Conservation (phyloP, 2,329 filamentous ascomycete species). For the Fusarium pininemorale region DNA sequence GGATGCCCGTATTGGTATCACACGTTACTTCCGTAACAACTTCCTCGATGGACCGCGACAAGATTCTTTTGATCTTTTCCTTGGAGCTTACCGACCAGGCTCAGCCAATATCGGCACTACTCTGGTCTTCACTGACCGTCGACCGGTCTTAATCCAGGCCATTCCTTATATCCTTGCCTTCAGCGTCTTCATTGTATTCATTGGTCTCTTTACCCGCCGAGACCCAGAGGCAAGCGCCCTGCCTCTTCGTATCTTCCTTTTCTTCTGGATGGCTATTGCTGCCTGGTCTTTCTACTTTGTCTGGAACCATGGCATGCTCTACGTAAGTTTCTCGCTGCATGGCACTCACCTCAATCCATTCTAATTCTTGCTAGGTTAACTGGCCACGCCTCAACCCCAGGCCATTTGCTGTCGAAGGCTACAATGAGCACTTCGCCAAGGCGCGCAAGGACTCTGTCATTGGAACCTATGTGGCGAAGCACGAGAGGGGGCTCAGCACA, state of each 20-base stretch:
- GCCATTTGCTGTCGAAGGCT: slow-evolving; percentile 85
- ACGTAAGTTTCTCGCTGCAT: slow-evolving; percentile 70
- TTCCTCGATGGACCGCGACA: slow-evolving; percentile 93
- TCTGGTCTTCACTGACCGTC: slow-evolving; percentile 82
- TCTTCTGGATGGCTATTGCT: slow-evolving; percentile 78
- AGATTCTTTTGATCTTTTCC: slow-evolving; percentile 94
- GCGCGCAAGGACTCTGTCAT: slow-evolving; percentile 85
- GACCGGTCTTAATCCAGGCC: slow-evolving; percentile 90
- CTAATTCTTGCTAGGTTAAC: slow-evolving; percentile 74
- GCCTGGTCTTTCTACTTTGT: slow-evolving; percentile 82
- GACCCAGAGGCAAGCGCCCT: slow-evolving; percentile 79
- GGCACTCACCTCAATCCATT: neutral
- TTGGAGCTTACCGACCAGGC: slow-evolving; percentile 84
- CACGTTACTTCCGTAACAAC: slow-evolving; percentile 92
- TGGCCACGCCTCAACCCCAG: slow-evolving; percentile 97
- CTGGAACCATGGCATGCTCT: slow-evolving; percentile 86
- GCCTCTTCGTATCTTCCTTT: slow-evolving; percentile 81
- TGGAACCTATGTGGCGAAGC: slow-evolving; percentile 72
- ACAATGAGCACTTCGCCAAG: slow-evolving; percentile 84
- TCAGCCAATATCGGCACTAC: slow-evolving; percentile 75
- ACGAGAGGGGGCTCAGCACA: slow-evolving; percentile 86
- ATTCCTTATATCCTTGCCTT: slow-evolving; percentile 91
- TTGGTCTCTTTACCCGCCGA: slow-evolving; percentile 77
- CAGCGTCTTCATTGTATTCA: slow-evolving; percentile 82
- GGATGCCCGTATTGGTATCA: slow-evolving; percentile 87